Evolutionary conservation across 1,284 basidiomycete genomes (phyloP), one percentile per base, ranked within the genome.

Genomic region (Inonotus hispidus): DNA sequence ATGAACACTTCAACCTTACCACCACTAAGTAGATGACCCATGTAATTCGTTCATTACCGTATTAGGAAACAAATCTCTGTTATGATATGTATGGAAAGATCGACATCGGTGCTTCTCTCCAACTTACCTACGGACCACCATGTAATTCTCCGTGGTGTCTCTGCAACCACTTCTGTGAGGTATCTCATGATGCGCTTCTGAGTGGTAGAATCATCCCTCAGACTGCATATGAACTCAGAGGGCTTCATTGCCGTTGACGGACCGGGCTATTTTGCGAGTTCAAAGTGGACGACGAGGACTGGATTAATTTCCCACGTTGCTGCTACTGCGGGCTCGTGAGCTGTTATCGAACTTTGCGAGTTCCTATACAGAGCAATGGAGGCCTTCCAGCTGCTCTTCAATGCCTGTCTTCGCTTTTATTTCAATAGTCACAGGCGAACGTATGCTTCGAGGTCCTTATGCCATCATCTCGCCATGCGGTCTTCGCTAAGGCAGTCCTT

Each of bases 231-330:
- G 19, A 16, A 43, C 11, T 43, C 7, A 7, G n/a, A 43, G n/a
- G 41, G 16, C 19, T 1, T 16, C 41, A 21, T 16, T n/a, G 16
- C n/a, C 16, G 11, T 43, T 21, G 41, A 6, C 16, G 16, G n/a
- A 43, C 19, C 7, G 41, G 19, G 16, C n/a, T 14, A 43, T 56
- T 56, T 56, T 56, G 55, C 55, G 43, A n/a, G 38, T 56, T 45
- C 55, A 56, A 54, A 25, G 21, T 39, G 35, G 38, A 55, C 6
- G 21, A n/a, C 21, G 2, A n/a, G 41, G 19, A 43, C 16, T n/a
- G n/a, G 21, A 11, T 56, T 38, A 21, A 14, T 25, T n/a, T 3
- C 25, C 23, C 41, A 7, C 10, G 39, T 32, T 16, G 3, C n/a
- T 21, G 19, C 8, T 37, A 3, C 46, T 52, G 50, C 50, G 16